phyloP scores from a whole-genome alignment of 495 filamentous ascomycete genomes.

The Penicillium bovifimosum region DNA sequence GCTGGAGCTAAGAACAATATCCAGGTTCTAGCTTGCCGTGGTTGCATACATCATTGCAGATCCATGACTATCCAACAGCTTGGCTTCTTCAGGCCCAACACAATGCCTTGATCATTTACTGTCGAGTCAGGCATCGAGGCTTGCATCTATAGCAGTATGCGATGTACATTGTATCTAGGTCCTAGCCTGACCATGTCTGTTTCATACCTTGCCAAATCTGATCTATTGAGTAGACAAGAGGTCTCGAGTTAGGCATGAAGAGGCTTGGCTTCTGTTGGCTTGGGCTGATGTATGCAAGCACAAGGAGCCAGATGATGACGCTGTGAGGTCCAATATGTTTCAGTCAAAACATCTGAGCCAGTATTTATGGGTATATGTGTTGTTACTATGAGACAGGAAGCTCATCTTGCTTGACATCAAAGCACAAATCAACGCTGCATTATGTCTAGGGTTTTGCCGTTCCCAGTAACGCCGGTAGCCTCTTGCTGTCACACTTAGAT shows the following conservation, averaged over 20 bases:
- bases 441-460: slow-evolving; percentile 19
- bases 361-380: slow-evolving; percentile 1
- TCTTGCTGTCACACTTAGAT: slow-evolving; percentile 7
- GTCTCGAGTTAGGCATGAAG: background rate
- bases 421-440: slow-evolving; percentile 19
- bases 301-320: background rate
- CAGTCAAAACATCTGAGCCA: background rate
- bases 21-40: background rate
- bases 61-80: background rate
- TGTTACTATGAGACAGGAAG: slow-evolving; percentile 2
- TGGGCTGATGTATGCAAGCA: background rate
- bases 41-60: background rate
- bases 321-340: background rate
- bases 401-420: background rate
- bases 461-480: slow-evolving; percentile 22
- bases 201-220: background rate
- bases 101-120: background rate
- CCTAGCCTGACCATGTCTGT: too few species aligned
- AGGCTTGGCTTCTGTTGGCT: background rate
- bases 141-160: slow-evolving; percentile 13
- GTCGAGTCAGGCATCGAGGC: slow-evolving; percentile 19
- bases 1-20: background rate
- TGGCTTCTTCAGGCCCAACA: slow-evolving; percentile 13
- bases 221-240: background rate
- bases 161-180: background rate